phyloP scores from a whole-genome alignment of 495 filamentous ascomycete genomes.

The Astrocystis sublimbata region DNA sequence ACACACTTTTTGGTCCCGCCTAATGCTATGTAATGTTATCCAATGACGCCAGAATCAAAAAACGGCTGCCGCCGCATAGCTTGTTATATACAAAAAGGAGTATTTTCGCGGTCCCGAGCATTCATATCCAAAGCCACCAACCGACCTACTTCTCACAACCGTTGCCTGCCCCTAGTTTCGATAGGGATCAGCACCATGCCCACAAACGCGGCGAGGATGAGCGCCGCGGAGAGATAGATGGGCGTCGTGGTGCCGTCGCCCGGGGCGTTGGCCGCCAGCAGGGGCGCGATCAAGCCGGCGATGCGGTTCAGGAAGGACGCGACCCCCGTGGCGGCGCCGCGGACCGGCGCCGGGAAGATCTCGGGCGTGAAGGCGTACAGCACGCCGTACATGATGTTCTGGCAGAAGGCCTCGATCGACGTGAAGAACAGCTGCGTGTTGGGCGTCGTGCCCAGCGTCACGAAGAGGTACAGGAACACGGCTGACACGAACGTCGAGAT shows the following conservation, averaged over 20 bases:
- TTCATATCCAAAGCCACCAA: too few species aligned
- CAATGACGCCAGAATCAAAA: neutral
- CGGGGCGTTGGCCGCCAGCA: conserved; percentile 71
- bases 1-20: neutral
- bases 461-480: conserved; percentile 67
- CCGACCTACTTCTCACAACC: conserved; percentile 48
- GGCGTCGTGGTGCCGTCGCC: conserved; percentile 67
- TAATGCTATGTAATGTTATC: conserved; percentile 2
- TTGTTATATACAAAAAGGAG: neutral
- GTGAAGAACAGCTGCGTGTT: conserved; percentile 68
- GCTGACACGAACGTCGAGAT: conserved; percentile 69
- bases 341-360: conserved; percentile 75
- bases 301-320: conserved; percentile 72
- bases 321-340: conserved; percentile 77
- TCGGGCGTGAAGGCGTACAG: conserved; percentile 85
- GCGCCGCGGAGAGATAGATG: conserved; percentile 69
- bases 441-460: conserved; percentile 60
- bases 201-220: conserved; percentile 68
- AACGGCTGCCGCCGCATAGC: neutral
- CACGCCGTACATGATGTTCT: conserved; percentile 85
- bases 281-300: conserved; percentile 72
- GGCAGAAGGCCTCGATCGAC: conserved; percentile 72
- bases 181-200: conserved; percentile 68
- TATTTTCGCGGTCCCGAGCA: neutral
- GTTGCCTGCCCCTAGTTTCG: conserved; percentile 70